Percentiles rank a stretch among this genome's conserved stretches.
phyloP scores from a whole-genome alignment of 768 basidiomycete genomes.

The Trametes cinnabarina region DNA sequence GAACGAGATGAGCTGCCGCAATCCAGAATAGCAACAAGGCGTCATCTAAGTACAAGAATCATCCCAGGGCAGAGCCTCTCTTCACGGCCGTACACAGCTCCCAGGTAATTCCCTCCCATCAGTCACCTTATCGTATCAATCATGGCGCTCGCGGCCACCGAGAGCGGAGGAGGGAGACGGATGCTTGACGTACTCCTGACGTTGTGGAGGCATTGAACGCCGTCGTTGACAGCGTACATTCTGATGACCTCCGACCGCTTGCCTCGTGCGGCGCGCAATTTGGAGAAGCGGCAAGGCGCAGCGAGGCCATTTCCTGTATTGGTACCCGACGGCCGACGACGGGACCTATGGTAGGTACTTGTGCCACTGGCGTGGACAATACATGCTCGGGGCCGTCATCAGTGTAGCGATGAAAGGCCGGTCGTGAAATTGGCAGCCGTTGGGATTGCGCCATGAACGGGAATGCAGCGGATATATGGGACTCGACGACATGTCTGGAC shows the following conservation, averaged over 20 bases:
- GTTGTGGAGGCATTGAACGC: slow-evolving; percentile 16
- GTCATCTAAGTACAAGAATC: slow-evolving; percentile 13
- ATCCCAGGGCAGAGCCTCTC: slow-evolving; percentile 16
- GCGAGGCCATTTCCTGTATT: background rate
- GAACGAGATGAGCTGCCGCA: slow-evolving; percentile 14
- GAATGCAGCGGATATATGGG: background rate
- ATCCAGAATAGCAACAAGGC: slow-evolving; percentile 11
- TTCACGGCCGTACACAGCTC: slow-evolving; percentile 19
- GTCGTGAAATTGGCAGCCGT: background rate
- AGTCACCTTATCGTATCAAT: slow-evolving; percentile 25
- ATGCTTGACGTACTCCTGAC: slow-evolving; percentile 24
- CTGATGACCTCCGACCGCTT: slow-evolving; percentile 15
- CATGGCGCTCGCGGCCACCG: slow-evolving; percentile 14
- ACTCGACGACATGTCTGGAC: background rate
- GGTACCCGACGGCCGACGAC: slow-evolving; percentile 1
- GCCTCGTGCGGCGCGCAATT: slow-evolving; percentile 9
- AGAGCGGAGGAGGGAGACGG: slow-evolving; percentile 2
- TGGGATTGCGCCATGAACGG: background rate
- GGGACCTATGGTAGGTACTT: background rate
- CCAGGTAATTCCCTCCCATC: slow-evolving; percentile 20
- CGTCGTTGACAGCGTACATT: slow-evolving; percentile 17
- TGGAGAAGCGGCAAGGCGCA: slow-evolving; percentile 2
- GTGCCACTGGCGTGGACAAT: background rate
- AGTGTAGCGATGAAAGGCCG: background rate
- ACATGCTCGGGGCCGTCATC: background rate